These are phyloP conservation scores for Serendipita indica DNA, from an alignment of 768 basidiomycete species.

Conservation along the genomic window DNA sequence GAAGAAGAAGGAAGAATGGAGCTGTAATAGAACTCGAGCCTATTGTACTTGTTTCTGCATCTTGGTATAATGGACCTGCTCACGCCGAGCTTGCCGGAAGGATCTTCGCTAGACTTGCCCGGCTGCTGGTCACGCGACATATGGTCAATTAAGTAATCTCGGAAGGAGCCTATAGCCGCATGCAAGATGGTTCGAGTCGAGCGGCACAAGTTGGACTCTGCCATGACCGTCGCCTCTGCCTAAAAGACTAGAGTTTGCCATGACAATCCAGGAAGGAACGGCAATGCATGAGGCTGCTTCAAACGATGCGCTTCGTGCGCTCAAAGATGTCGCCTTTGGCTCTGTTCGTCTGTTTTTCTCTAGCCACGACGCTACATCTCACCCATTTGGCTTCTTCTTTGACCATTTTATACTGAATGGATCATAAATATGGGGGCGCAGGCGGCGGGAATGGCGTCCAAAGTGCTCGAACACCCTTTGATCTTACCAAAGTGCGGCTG, in stretches of 20 bases:
- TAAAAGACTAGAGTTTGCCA: background rate
- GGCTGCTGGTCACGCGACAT: no score
- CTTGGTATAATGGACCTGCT: no score
- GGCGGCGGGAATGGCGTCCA: conserved; percentile 78
- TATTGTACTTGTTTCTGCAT: no score
- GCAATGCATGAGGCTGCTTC: background rate
- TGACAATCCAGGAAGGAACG: background rate
- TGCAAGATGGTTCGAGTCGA: no score
- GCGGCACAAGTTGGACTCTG: background rate
- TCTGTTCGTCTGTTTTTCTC: conserved; percentile 16
- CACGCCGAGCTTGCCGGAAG: no score
- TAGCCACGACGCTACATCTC: background rate
- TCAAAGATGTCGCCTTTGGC: conserved; percentile 22
- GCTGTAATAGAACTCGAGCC: no score
- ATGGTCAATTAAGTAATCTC: no score
- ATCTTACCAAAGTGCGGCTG: conserved; percentile 90
- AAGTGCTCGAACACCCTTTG: conserved; percentile 87
- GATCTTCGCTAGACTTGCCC: no score
- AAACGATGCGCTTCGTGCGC: conserved; percentile 2
- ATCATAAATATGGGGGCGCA: no score
- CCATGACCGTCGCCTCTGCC: background rate
- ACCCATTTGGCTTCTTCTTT: background rate
- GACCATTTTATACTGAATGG: background rate
- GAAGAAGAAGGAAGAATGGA: conserved; percentile 81
- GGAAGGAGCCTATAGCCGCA: no score